Evolutionary conservation across 768 basidiomycete genomes (phyloP), one percentile per base, ranked within the genome.

Genomic region (Amanita polypyramis): DNA sequence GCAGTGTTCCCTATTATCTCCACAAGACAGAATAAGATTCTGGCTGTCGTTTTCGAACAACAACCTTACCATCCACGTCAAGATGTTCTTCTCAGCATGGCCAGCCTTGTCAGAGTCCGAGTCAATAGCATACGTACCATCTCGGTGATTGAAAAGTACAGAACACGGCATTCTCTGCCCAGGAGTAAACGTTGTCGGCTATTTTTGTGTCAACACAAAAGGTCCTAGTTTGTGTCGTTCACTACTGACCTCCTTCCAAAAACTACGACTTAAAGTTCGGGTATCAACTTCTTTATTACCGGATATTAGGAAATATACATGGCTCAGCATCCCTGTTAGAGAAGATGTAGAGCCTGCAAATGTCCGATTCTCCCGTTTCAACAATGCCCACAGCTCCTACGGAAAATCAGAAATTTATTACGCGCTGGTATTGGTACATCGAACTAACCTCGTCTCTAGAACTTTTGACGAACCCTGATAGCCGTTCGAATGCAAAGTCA

Each of bases 301-400:
- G 19, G 89, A 92, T 4, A 96, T 69, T 14, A 92, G 71, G 58
- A 91, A 90, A 60, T 96, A 98, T 14, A 95, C 78, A 41, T 97
- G 92, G 37, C 79, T 73, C 36, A 96, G 70, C 56, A 93, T 79
- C 30, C 85, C 82, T 0, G 90, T 83, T 44, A 96, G 63, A 1
- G 90, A 92, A 6, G 92, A 95, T 0, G 94, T 98, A 2, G 90
- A 94, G 3, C 94, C 95, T 2, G 77, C 77, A 60, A 87, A 96
- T 21, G 57, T 68, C 36, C 76, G 74, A 0, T 72, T 63, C 51
- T 87, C 70, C 36, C 65, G 61, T 54, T 73, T 69, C 1, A 86
- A 84, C 11, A 95, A 64, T 8, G 58, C 56, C 51, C 70, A 69
- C 8, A 95, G 65, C 49, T 89, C 85, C 84, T 92, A 51, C 33